Evolutionary conservation across 257 asterid genomes (phyloP).

Genomic region (Cruciata laevipes): DNA sequence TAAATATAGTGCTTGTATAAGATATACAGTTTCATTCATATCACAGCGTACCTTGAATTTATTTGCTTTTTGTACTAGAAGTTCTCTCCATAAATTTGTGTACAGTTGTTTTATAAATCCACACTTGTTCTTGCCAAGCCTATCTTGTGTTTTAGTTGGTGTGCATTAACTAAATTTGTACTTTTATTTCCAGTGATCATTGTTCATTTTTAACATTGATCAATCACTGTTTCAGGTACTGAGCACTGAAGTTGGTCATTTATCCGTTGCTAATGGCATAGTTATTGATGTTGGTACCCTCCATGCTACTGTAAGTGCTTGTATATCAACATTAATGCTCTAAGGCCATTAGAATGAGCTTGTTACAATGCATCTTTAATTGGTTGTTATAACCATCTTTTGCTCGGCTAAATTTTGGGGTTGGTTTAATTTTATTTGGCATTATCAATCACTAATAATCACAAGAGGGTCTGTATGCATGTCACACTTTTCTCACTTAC

Average conservation of each 20-base stretch:
- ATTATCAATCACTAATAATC: background rate
- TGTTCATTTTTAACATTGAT: background rate
- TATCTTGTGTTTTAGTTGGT: background rate
- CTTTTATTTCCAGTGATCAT: background rate
- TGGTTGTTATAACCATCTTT: background rate
- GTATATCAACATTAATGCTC: background rate
- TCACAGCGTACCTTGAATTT: background rate
- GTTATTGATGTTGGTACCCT: slow-evolving; percentile 55
- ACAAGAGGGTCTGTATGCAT: background rate
- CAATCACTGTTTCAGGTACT: slow-evolving; percentile 47
- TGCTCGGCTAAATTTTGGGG: background rate
- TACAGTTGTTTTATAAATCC: background rate
- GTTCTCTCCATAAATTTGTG: background rate
- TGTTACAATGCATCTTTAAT: background rate
- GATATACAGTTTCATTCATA: background rate
- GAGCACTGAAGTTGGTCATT: slow-evolving; percentile 67
- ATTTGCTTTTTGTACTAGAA: background rate
- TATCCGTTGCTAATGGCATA: slow-evolving; percentile 71
- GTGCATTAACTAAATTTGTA: background rate
- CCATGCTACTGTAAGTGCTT: slow-evolving; percentile 65
- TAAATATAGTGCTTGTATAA: background rate
- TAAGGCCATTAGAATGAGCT: background rate
- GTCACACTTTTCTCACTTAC: background rate
- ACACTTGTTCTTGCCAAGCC: background rate
- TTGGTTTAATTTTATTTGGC: background rate